These are phyloP conservation scores for Exophiala viscosa DNA, from an alignment of 2,329 filamentous ascomycete species.

Conservation along the genomic window DNA sequence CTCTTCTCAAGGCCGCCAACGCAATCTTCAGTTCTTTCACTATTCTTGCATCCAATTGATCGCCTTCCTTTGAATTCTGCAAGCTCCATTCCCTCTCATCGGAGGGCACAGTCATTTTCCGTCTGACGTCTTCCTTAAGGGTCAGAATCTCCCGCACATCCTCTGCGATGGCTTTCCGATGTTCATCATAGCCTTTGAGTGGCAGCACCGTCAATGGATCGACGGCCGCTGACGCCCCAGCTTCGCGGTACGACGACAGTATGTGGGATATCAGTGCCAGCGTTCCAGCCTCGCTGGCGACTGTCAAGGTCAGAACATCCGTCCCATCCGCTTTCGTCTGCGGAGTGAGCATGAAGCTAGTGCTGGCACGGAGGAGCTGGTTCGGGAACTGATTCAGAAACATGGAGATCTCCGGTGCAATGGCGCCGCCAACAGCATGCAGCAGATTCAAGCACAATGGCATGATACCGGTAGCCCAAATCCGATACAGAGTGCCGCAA, in stretches of 20 bases:
- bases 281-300: slow-evolving; percentile 36
- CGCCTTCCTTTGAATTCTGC: slow-evolving; percentile 43
- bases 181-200: slow-evolving; percentile 58
- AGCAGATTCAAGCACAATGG: slow-evolving; percentile 87
- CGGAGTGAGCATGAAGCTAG: slow-evolving; percentile 59
- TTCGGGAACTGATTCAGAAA: slow-evolving; percentile 87
- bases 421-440: slow-evolving; percentile 71
- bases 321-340: slow-evolving; percentile 35
- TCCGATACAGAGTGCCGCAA: slow-evolving; percentile 71
- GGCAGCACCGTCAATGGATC: slow-evolving; percentile 62
- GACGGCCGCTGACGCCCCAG: slow-evolving; percentile 60
- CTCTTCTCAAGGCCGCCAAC: slow-evolving; percentile 40
- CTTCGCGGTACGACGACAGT: slow-evolving; percentile 60
- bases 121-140: slow-evolving; percentile 29
- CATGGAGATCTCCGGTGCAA: slow-evolving; percentile 77
- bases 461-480: slow-evolving; percentile 85
- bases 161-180: slow-evolving; percentile 67
- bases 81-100: slow-evolving; percentile 68
- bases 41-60: slow-evolving; percentile 71
- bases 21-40: slow-evolving; percentile 63
- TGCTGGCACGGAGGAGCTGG: slow-evolving; percentile 68
- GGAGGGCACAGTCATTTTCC: slow-evolving; percentile 69
- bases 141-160: slow-evolving; percentile 66
- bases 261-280: slow-evolving; percentile 72
- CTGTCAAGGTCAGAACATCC: slow-evolving; percentile 39